These are phyloP conservation scores for Byssochlamys sp. DNA, from an alignment of 2,329 filamentous ascomycete genomes.

Conservation along the genomic window DNA sequence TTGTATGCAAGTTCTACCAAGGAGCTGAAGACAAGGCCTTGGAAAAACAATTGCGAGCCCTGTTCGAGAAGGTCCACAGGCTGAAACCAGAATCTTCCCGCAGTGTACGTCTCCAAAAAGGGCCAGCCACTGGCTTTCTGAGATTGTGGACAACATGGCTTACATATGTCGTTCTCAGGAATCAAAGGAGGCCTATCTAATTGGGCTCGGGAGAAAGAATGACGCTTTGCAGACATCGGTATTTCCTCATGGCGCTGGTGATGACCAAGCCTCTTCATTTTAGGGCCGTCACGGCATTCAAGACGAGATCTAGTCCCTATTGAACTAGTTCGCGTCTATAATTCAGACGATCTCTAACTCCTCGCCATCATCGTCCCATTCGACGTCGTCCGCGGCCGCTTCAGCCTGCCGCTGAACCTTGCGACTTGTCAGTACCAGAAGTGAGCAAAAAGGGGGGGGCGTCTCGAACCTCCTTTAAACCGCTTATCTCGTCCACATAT, in stretches of 20 bases:
- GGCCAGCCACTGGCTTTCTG: constrained; percentile 1
- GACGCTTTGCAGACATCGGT: constrained; percentile 39
- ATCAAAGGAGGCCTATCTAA: constrained; percentile 78
- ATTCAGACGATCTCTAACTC: constrained; percentile 28
- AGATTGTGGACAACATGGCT: background rate
- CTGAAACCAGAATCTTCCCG: constrained; percentile 89
- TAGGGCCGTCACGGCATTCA: background rate
- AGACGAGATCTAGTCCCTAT: background rate
- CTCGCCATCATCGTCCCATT: constrained; percentile 35
- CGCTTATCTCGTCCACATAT: constrained; percentile 55
- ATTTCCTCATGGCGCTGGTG: constrained; percentile 10
- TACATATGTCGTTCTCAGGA: constrained; percentile 42
- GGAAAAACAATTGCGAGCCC: constrained; percentile 60
- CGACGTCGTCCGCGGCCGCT: constrained; percentile 34
- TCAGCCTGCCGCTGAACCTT: constrained; percentile 40
- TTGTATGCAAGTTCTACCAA: constrained; percentile 96
- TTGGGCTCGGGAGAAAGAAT: constrained; percentile 62
- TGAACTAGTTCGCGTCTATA: background rate
- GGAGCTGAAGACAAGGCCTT: constrained; percentile 74
- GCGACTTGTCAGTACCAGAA: constrained; percentile 11
- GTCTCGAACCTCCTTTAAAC: constrained; percentile 45
- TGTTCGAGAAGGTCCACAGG: constrained; percentile 72
- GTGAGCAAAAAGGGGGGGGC: background rate
- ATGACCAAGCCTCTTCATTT: background rate
- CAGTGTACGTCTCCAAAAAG: constrained; percentile 50